Base-by-base conservation (phyloP, 305 asterid species). In the Plantago coronopus region DNA sequence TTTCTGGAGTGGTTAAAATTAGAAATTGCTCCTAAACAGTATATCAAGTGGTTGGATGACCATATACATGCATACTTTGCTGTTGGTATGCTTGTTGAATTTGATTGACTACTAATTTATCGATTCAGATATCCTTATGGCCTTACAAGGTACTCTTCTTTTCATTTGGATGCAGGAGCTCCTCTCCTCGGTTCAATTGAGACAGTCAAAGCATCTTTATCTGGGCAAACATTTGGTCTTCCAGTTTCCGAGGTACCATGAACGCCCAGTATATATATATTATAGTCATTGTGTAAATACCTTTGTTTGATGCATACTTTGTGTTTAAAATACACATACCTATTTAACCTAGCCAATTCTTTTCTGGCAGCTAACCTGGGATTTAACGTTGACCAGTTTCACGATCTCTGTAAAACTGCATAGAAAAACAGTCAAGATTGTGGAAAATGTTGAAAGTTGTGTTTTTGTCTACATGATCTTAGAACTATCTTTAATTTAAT, bases 61-160 rank as follows among this genome's bases (percentile, higher is more conserved):
- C 99, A 93, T 79, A 89, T 93, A 62, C 99, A 89, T 81, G 96
- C 99, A 55, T 93, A 89, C 76, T 93, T 93, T 69, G 99, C 99
- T 48, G 99, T 93, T 66, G 99, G 97, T 93, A 89, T 79, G 94
- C 72, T 65, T 71, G 38, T 61, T 65, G 68, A 61, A 50, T 62
- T 69, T 54, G 66, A 50, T 76, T 74, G 21, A 54, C 56, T 56
- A 54, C 47, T 68, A 37, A 46, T 67, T 48, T 42, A 49, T 37
- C 50, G 54, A 44, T 59, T 40, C 57, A 38, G 57, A 72, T 40
- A 44, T 48, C 43, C 15, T 38, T 59, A 48, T 50, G 65, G 37
- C 48, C 72, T 64, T 61, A 72, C 45, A 25, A 58, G 71, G 21
- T 61, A 5, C 48, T 21, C 0, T 40, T 60, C 66, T 51, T 63